Evolutionary conservation across 2,329 filamentous ascomycete species (phyloP), one percentile per base, ranked within the genome.

Genomic region (Sporothrix euskadiensis): DNA sequence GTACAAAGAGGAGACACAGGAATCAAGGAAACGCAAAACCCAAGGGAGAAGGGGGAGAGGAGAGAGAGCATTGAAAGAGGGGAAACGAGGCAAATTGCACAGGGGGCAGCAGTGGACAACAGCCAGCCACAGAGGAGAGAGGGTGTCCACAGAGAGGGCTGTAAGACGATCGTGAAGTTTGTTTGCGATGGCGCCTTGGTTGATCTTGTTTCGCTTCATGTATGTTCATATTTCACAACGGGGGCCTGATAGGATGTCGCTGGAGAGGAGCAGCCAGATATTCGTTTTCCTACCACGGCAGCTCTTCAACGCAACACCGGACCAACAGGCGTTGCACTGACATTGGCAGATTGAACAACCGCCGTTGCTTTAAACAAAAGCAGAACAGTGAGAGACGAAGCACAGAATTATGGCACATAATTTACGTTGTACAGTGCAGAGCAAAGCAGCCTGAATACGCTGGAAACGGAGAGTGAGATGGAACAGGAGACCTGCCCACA

Each of bases 161-260:
- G 56, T 61, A 54, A n/a, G n/a, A 54, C 52, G 54, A 61, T 61
- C 7, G 57, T 61, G 57, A 57, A 30, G 9, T 16, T 9, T 14
- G 8, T 44, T 44, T 44, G 41, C 41, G 9, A 22, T 56, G 49
- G 49, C 49, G 19, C n/a, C 49, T 56, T 35, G 35, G 1, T 35
- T 35, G 35, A 8, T 35, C 5, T 35, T 35, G 57, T 39, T 61
- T 57, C 54, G 26, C 7, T 57, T 57, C 5, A 32, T 14, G 54
- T 35, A 39, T 39, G 39, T n/a, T 61, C 39, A n/a, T 61, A 61
- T 61, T 39, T 61, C 57, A n/a, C 57, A 19, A 61, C 57, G 57
- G 57, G 16, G 30, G 12, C 32, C 57, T 61, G 30, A 61, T 61
- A 35, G 57, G 57, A 61, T 39, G 57, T n/a, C 56, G 26, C 12